Base-by-base conservation (phyloP, 1,139 yeast genomes). In the Ashbya aceris region DNA sequence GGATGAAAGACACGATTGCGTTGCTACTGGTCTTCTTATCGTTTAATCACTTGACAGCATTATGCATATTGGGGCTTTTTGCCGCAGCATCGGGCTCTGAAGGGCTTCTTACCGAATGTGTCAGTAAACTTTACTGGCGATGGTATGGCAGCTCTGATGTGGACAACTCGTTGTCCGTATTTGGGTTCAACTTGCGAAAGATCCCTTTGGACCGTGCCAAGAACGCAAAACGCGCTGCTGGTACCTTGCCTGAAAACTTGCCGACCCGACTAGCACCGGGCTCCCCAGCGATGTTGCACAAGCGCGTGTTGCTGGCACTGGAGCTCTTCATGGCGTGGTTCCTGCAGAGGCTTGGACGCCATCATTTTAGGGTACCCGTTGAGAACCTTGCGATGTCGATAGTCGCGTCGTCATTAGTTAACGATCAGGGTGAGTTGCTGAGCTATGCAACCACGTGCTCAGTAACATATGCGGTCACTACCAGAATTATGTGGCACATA, bases 1-100 rank as follows among this genome's bases (percentile, higher is more conserved):
- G 54, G 29, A 54, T 59, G 39, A 51, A 56, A 42, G 64, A 59
- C 42, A 56, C 63, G 1, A 43, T 60, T 30, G 59, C 62, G 9
- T 39, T 60, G 20, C 54, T 58, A 33, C 45, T 58, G 7, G 56
- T 60, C 7, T 55, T 58, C 39, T 43, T 56, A 35, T 56, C 58
- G 39, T 55, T 60, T 36, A 58, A 58, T 36, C 60, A 58, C 38
- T 46, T 53, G 39, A 48, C 50, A 8, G 46, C 58, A 8, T 34
- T 56, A 35, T 45, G 58, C 37, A 39, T 60, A 20, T 40, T 56
- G 28, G 33, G 49, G 3, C 42, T 51, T 8, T 60, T 56, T 42
- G 50, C 57, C 23, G 34, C 57, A 23, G 57, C 61, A 11, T 52
- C 56, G 2, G 47, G 49, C 31, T 55, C 52, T 14, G 48, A 52